These are phyloP conservation scores for Fusarium buharicum DNA, from an alignment of 2,329 filamentous ascomycete species.

Conservation along the genomic window DNA sequence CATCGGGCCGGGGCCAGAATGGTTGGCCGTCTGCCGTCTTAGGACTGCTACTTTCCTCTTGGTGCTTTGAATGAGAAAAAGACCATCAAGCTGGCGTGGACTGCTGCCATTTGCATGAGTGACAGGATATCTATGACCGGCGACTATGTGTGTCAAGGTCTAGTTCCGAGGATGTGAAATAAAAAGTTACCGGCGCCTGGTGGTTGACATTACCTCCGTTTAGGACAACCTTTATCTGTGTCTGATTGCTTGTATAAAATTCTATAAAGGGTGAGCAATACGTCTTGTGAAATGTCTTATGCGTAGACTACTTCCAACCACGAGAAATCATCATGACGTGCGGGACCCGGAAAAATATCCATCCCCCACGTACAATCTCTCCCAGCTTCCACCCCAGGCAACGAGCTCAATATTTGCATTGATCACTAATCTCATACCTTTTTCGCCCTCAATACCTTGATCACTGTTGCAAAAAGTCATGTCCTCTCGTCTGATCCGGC, in stretches of 20 bases:
- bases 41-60: constrained; percentile 56
- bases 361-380: constrained; percentile 39
- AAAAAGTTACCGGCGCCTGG: constrained; percentile 29
- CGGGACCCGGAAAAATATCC: constrained; percentile 42
- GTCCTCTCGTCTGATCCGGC: constrained; percentile 39
- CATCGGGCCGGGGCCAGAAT: constrained; percentile 51
- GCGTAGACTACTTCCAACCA: neutral
- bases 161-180: constrained; percentile 20
- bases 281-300: neutral
- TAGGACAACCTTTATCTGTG: neutral
- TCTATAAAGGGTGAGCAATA: neutral
- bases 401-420: neutral
- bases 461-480: constrained; percentile 10
- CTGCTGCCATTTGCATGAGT: constrained; percentile 38
- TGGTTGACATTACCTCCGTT: constrained; percentile 23
- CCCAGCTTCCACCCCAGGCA: constrained; percentile 6
- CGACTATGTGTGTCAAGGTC: constrained; percentile 3
- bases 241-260: neutral
- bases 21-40: constrained; percentile 59
- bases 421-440: constrained; percentile 1
- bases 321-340: constrained; percentile 43
- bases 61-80: constrained; percentile 59
- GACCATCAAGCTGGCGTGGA: constrained; percentile 52
- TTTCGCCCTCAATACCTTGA: neutral
- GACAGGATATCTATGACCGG: constrained; percentile 20